Percentiles rank a stretch among this genome's conserved stretches.
These are phyloP conservation scores for Ogataea trehalophila DNA, from an alignment of 805 yeast genomes.

Conservation along the genomic window DNA sequence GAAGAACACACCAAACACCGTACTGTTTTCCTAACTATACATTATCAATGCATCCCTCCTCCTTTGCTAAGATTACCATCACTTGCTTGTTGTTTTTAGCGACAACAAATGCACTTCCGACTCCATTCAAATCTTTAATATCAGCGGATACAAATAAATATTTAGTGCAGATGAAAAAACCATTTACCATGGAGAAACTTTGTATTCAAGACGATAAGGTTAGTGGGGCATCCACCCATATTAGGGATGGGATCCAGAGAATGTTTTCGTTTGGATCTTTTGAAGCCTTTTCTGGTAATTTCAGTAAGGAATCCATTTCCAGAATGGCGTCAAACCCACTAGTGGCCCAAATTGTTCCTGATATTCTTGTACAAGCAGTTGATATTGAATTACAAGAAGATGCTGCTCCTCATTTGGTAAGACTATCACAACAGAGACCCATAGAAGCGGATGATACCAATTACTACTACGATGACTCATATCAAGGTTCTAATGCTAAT, in stretches of 20 bases:
- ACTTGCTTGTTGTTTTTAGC: neutral
- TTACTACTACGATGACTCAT: slow-evolving; percentile 44
- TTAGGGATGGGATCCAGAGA: slow-evolving; percentile 43
- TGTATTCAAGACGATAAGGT: slow-evolving; percentile 38
- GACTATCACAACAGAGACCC: slow-evolving; percentile 48
- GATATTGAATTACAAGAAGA: slow-evolving; percentile 38
- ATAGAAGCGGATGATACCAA: slow-evolving; percentile 27
- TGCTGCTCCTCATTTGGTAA: slow-evolving; percentile 51
- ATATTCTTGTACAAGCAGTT: slow-evolving; percentile 53
- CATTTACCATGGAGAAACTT: slow-evolving; percentile 44
- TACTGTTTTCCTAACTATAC: too few species aligned
- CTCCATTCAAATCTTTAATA: neutral
- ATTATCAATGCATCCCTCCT: too few species aligned
- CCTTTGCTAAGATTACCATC: neutral
- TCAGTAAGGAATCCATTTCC: slow-evolving; percentile 42
- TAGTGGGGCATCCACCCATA: slow-evolving; percentile 33
- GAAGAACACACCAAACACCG: too few species aligned
- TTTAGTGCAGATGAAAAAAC: slow-evolving; percentile 47
- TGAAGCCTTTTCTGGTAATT: slow-evolving; percentile 63
- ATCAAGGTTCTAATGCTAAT: slow-evolving; percentile 54
- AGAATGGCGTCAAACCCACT: slow-evolving; percentile 53
- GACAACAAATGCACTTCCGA: neutral
- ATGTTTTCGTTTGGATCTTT: slow-evolving; percentile 65
- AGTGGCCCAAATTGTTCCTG: slow-evolving; percentile 67
- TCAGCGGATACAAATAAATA: slow-evolving; percentile 25